Percentiles rank a stretch among this genome's conserved stretches.
phyloP scores from a whole-genome alignment of 163 green algal species.

The Smithsoniella earleae region DNA sequence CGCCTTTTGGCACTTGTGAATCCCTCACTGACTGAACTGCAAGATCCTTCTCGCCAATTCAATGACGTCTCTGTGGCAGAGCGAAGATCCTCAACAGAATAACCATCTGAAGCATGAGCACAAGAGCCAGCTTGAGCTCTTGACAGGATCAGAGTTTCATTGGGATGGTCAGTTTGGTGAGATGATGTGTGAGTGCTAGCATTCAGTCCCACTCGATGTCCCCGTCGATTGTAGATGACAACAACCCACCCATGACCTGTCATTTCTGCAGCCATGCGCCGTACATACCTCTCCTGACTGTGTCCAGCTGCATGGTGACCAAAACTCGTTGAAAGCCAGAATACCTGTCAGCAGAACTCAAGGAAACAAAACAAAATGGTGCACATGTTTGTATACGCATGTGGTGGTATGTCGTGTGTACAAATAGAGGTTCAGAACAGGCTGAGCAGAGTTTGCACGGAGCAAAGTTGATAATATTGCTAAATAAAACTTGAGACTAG shows the following conservation, averaged over 20 bases:
- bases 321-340: neutral
- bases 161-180: no score
- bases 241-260: neutral
- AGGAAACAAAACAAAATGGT: neutral
- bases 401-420: neutral
- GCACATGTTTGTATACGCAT: neutral
- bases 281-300: constrained; percentile 8
- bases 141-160: no score
- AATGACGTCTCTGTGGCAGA: neutral
- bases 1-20: neutral
- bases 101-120: no score
- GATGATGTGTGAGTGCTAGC: neutral
- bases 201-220: neutral
- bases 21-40: neutral
- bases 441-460: neutral
- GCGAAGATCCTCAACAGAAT: no score
- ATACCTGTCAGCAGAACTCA: neutral
- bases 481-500: neutral
- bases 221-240: constrained; percentile 9
- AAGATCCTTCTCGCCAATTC: neutral
- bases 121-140: no score
- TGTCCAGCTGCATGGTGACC: constrained; percentile 20
- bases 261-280: neutral
- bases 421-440: neutral
- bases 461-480: neutral